Conservation (phyloP, 495 filamentous ascomycete genomes). For the Elasticomyces elasticus region DNA sequence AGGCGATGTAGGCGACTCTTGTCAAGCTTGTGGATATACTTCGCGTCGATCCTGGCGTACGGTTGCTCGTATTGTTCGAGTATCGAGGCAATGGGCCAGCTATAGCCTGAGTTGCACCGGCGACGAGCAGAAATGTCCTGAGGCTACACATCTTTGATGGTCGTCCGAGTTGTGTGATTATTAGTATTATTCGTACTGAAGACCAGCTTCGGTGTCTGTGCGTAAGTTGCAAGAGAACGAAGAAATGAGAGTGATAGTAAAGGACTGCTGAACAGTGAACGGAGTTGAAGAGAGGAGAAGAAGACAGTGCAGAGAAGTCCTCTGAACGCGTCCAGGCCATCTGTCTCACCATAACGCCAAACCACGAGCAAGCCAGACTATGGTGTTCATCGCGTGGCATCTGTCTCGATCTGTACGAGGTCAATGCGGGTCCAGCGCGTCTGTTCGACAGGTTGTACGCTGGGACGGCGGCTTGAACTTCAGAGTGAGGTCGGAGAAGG, state of each 20-base stretch:
- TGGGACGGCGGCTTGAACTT: not conserved
- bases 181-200: not conserved
- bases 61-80: not conserved
- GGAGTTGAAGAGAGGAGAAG: not conserved
- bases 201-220: conserved; percentile 10
- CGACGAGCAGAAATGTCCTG: not conserved
- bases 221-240: not conserved
- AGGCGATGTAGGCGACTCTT: not conserved
- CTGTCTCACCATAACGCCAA: not conserved
- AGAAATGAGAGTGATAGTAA: not conserved
- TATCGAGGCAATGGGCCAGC: not conserved
- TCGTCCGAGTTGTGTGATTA: not conserved
- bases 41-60: not conserved
- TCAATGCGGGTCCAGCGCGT: conserved; percentile 11
- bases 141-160: not conserved
- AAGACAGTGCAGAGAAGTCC: not conserved
- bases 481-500: not conserved
- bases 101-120: not conserved
- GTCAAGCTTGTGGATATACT: not conserved
- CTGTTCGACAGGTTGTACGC: not conserved
- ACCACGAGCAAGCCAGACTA: not conserved
- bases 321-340: not conserved
- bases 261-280: not conserved
- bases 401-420: conserved; percentile 5
- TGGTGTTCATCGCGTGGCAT: not conserved